Percentiles rank a stretch among this genome's conserved stretches.
These are phyloP conservation scores for Candida rishiriensis DNA, from an alignment of 805 yeast species.

Conservation along the genomic window DNA sequence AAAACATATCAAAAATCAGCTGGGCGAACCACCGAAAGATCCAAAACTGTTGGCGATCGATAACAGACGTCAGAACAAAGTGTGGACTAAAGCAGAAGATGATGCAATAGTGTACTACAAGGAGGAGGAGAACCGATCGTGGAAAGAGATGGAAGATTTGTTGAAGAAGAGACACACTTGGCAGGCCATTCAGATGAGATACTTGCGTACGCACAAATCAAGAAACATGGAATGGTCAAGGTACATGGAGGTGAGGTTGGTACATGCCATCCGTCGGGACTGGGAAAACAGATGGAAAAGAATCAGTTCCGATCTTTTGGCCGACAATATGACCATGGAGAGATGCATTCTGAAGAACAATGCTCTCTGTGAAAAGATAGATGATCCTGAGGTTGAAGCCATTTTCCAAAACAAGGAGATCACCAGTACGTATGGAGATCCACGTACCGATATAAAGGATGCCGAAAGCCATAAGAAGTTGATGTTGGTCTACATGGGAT, in stretches of 20 bases:
- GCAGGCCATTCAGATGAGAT: conserved; percentile 47
- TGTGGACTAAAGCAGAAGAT: conserved; percentile 36
- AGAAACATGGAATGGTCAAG: conserved; percentile 33
- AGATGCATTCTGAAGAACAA: conserved; percentile 28
- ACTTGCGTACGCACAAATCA: conserved; percentile 35
- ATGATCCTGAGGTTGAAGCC: conserved; percentile 19
- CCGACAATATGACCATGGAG: conserved; percentile 23
- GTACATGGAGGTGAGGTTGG: conserved; percentile 30
- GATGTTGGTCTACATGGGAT: conserved; percentile 34
- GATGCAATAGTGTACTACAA: conserved; percentile 33
- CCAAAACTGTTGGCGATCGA: background rate
- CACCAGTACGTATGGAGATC: conserved; percentile 21
- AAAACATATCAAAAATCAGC: background rate
- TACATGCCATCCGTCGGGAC: conserved; percentile 31
- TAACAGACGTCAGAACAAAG: conserved; percentile 7
- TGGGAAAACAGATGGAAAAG: conserved; percentile 40
- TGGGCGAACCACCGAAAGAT: too few species aligned
- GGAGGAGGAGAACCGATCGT: conserved; percentile 33
- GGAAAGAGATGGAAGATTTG: conserved; percentile 35
- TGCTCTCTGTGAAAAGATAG: conserved; percentile 30
- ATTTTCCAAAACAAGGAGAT: conserved; percentile 28
- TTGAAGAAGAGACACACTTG: conserved; percentile 33
- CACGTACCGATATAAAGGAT: conserved; percentile 27
- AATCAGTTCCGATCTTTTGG: conserved; percentile 29
- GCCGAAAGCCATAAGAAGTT: conserved; percentile 30